A percentile compares a stretch with the other conserved stretches of the same genome.
These are phyloP conservation scores for Beta vulgaris DNA, from an alignment of 148 eudicot species.

Conservation along the genomic window DNA sequence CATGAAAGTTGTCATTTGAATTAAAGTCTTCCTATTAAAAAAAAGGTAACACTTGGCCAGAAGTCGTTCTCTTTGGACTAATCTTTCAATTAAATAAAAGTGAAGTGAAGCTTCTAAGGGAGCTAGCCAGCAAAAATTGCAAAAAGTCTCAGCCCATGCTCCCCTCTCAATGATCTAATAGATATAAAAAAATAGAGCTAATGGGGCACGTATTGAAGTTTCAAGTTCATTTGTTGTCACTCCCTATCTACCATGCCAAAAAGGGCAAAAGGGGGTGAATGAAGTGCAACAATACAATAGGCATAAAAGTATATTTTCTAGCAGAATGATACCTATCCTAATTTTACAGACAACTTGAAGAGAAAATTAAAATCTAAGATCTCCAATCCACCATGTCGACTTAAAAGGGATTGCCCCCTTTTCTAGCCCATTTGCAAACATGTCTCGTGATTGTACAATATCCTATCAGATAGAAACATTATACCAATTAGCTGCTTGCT, in stretches of 20 bases:
- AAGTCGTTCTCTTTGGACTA: neutral
- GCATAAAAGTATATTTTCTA: too few relatives aligned
- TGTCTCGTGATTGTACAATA: neutral
- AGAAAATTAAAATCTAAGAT: neutral
- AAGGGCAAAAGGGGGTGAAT: too few relatives aligned
- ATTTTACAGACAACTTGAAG: too few relatives aligned
- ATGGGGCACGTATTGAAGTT: too few relatives aligned
- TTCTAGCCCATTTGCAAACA: neutral
- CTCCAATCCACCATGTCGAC: neutral
- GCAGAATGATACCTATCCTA: too few relatives aligned
- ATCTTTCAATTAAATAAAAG: neutral
- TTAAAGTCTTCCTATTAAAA: too few relatives aligned
- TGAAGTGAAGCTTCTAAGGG: neutral
- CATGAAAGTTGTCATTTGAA: neutral
- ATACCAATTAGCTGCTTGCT: neutral
- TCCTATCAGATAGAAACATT: neutral
- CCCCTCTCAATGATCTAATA: neutral
- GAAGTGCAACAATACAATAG: too few relatives aligned
- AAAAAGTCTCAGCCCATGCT: neutral
- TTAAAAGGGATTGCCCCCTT: neutral
- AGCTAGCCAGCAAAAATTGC: neutral
- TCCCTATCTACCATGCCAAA: too few relatives aligned
- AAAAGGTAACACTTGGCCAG: neutral
- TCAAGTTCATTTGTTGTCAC: too few relatives aligned
- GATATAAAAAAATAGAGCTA: too few relatives aligned